A percentile compares a stretch with the other conserved stretches of the same genome.
Conservation (phyloP, 768 basidiomycete species). For the Podaxis mareebaensis region DNA sequence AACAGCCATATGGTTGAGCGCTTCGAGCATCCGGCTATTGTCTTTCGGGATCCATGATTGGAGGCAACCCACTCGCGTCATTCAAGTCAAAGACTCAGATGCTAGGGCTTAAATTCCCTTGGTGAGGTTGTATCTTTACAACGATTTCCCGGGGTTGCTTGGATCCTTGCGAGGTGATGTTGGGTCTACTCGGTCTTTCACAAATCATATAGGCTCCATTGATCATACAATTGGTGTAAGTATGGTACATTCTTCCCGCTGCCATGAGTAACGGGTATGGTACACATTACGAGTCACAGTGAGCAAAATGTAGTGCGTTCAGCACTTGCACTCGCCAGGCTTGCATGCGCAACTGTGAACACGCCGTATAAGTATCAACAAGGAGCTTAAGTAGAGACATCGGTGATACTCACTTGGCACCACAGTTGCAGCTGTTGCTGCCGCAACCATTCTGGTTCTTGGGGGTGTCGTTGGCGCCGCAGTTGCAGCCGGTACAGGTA, state of each 20-base stretch:
- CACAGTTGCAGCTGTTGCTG: constrained; percentile 19
- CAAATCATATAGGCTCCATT: background rate
- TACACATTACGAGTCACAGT: background rate
- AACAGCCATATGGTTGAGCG: too few species aligned
- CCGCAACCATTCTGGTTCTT: constrained; percentile 32
- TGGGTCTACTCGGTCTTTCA: background rate
- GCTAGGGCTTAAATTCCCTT: too few species aligned
- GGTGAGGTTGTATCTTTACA: too few species aligned
- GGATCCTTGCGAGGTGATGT: background rate
- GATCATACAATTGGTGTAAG: background rate
- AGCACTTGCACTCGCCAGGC: constrained; percentile 35
- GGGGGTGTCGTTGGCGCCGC: constrained; percentile 31
- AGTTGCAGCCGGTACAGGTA: constrained; percentile 19
- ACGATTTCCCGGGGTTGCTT: too few species aligned
- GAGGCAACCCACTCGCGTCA: too few species aligned
- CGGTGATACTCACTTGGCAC: constrained; percentile 7
- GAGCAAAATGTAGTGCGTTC: constrained; percentile 10
- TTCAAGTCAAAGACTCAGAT: too few species aligned
- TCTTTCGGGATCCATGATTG: too few species aligned
- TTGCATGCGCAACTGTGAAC: constrained; percentile 32
- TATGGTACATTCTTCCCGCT: background rate
- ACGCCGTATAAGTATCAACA: background rate
- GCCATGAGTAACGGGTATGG: background rate
- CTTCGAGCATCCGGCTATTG: too few species aligned
- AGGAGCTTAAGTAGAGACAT: background rate